Evolutionary conservation across 2,329 filamentous ascomycete genomes (phyloP).

Genomic region (Fusarium stilboides): DNA sequence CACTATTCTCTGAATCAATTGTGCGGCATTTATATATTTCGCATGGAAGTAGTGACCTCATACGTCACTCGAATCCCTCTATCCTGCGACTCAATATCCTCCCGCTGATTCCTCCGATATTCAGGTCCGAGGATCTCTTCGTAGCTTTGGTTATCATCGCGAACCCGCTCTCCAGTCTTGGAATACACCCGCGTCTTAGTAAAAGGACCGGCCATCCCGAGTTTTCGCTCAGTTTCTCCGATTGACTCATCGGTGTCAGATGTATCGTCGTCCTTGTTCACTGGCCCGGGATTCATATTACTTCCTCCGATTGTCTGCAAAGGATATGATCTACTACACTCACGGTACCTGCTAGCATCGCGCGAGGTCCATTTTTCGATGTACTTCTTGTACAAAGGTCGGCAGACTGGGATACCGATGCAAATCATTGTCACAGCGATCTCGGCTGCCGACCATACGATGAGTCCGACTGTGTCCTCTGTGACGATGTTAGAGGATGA

Average conservation of each 20-base stretch:
- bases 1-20: not conserved
- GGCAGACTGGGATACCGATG: slow-evolving; percentile 58
- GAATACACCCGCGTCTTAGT: slow-evolving; percentile 22
- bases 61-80: not conserved
- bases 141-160: slow-evolving; percentile 38
- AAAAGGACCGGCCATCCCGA: slow-evolving; percentile 12
- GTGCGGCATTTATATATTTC: not conserved
- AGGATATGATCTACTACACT: slow-evolving; percentile 34
- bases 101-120: slow-evolving; percentile 24
- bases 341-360: slow-evolving; percentile 43
- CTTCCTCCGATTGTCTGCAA: slow-evolving; percentile 40
- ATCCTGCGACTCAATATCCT: slow-evolving; percentile 17
- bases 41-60: slow-evolving; percentile 1
- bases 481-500: slow-evolving; percentile 1
- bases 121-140: slow-evolving; percentile 43
- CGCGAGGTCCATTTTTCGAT: slow-evolving; percentile 40
- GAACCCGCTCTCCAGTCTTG: not conserved
- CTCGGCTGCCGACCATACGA: slow-evolving; percentile 59
- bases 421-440: slow-evolving; percentile 58
- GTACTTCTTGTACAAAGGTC: slow-evolving; percentile 54
- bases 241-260: slow-evolving; percentile 22
- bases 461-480: slow-evolving; percentile 56
- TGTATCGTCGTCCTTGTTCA: slow-evolving; percentile 1
- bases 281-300: not conserved
- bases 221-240: slow-evolving; percentile 20